Conservation (phyloP, 768 basidiomycete genomes). For the Trametes cinnabarina region DNA sequence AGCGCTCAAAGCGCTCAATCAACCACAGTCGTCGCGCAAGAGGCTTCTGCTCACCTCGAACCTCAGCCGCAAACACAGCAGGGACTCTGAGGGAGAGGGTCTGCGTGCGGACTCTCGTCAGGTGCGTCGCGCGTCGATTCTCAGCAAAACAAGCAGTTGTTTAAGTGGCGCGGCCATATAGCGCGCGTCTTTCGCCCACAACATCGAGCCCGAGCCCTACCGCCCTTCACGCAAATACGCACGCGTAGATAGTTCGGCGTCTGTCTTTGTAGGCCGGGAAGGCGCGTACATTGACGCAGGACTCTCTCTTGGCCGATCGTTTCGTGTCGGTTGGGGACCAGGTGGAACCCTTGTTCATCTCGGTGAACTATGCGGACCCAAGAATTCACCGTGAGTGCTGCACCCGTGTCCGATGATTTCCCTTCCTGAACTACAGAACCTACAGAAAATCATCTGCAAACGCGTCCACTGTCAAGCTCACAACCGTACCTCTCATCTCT, state of each 20-base stretch:
- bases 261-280: slow-evolving; percentile 64
- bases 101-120: slow-evolving; percentile 52
- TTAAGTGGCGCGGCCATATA: slow-evolving; percentile 29
- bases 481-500: slow-evolving; percentile 44
- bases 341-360: slow-evolving; percentile 72
- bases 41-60: slow-evolving; percentile 38
- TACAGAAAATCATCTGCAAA: slow-evolving; percentile 56
- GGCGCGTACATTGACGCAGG: slow-evolving; percentile 76
- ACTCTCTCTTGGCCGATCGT: slow-evolving; percentile 80
- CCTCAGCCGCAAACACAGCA: slow-evolving; percentile 67
- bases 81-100: slow-evolving; percentile 75
- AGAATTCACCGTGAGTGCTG: slow-evolving; percentile 49
- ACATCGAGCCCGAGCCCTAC: slow-evolving; percentile 63
- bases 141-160: neutral
- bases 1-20: slow-evolving; percentile 53
- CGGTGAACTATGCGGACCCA: slow-evolving; percentile 68
- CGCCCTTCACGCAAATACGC: slow-evolving; percentile 81
- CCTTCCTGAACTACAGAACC: neutral
- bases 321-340: slow-evolving; percentile 89
- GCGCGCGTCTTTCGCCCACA: slow-evolving; percentile 79
- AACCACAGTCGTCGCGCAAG: slow-evolving; percentile 29
- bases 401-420: neutral
- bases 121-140: slow-evolving; percentile 41
- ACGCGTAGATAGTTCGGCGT: slow-evolving; percentile 66
- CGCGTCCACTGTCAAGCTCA: slow-evolving; percentile 56